Evolutionary conservation across 1,284 basidiomycete species (phyloP), one percentile per base, ranked within the genome.

Genomic region (Rhodotorula sp.): DNA sequence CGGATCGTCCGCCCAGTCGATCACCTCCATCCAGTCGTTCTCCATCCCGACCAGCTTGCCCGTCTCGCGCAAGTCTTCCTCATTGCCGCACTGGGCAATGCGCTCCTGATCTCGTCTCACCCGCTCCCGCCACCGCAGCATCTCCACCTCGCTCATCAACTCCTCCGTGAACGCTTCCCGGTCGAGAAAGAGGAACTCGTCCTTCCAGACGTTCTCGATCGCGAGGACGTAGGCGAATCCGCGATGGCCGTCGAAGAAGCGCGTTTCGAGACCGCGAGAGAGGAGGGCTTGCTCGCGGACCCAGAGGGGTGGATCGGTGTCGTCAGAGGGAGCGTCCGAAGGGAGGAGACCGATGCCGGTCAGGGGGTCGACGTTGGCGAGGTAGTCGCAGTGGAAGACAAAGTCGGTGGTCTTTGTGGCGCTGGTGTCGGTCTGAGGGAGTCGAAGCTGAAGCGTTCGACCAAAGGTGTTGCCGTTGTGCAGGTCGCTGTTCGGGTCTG

Each of bases 321-420:
- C 37, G 29, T 7, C 18, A 29, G 26, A 8, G 29, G 2, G 18
- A 8, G 51, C 17, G 8, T 37, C 10, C 12, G 46, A 60, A 20
- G 59, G 24, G 33, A 26, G 51, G 18, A 62, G 26, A 12, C 66
- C 69, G 53, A 68, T 14, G 10, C 72, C 72, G 46, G 59, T 66
- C 18, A 66, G 37, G 15, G 67, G 67, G 5, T 69, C 67, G 14
- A 65, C 29, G 61, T 73, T 73, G 64, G 60, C 69, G 45, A 70
- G 55, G 48, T 66, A 24, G 30, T 73, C 72, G 44, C 59, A 61
- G 5, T 17, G 15, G 56, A 68, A 30, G 33, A 63, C 18, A 54
- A 67, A 66, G 24, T 44, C 51, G 15, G 30, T 22, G 20, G 22
- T 6, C 0, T 22, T 6, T 18, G 18, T 12, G 26, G 24, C 14